Conservation (phyloP, 441 rosid species). For the Bocquillonia castaneifolia region DNA sequence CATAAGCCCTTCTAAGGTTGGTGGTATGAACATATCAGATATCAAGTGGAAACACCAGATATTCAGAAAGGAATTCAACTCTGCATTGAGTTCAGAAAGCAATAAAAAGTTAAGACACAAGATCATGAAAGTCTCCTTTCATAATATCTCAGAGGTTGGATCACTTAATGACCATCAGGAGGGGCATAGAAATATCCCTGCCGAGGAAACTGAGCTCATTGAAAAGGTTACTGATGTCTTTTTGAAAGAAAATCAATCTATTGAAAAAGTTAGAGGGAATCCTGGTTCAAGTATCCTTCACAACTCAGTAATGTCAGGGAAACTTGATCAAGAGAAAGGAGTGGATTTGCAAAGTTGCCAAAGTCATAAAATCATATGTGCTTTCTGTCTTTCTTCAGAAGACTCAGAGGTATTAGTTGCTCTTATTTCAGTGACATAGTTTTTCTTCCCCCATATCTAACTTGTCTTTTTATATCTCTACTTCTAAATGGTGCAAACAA, state of each 20-base stretch:
- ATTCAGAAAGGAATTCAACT: slow-evolving; percentile 27
- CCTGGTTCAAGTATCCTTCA: slow-evolving; percentile 19
- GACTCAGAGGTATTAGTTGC: slow-evolving; percentile 53
- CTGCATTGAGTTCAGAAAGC: slow-evolving; percentile 23
- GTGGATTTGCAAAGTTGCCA: slow-evolving; percentile 38
- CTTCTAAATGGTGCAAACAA: slow-evolving; percentile 18
- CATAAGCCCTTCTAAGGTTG: slow-evolving; percentile 5
- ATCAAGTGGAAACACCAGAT: slow-evolving; percentile 21
- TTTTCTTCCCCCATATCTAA: background rate
- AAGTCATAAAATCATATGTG: slow-evolving; percentile 38
- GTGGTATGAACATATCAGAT: slow-evolving; percentile 15
- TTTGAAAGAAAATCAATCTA: slow-evolving; percentile 20
- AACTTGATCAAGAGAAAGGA: slow-evolving; percentile 22
- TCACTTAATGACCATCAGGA: slow-evolving; percentile 24
- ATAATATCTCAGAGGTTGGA: slow-evolving; percentile 28
- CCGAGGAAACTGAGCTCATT: slow-evolving; percentile 1
- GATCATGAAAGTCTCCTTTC: slow-evolving; percentile 27
- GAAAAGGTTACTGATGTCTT: background rate
- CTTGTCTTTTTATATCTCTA: background rate
- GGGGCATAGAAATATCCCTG: slow-evolving; percentile 1
- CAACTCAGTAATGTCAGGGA: slow-evolving; percentile 27
- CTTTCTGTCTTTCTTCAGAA: slow-evolving; percentile 73
- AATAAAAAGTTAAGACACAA: slow-evolving; percentile 23
- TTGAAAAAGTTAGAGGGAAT: slow-evolving; percentile 18
- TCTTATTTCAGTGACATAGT: slow-evolving; percentile 6